A percentile compares a stretch with the other conserved stretches of the same genome.
Conservation (phyloP, 768 basidiomycete genomes). For the Amanita phalloides region DNA sequence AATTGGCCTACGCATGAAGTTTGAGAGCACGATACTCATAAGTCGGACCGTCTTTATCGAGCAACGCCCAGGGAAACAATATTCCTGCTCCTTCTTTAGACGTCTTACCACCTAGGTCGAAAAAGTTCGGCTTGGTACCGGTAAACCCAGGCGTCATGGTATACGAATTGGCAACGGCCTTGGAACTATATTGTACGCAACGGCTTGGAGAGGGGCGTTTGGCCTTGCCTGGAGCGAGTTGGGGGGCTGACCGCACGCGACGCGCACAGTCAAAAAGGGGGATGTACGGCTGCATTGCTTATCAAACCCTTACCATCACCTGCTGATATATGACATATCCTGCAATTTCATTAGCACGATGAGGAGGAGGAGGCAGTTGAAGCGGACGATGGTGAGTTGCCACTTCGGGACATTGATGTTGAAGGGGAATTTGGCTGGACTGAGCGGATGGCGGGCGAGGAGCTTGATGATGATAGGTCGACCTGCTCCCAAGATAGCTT, state of each 20-base stretch:
- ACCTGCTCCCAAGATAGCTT: background rate
- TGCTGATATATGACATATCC: too few relatives aligned
- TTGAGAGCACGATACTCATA: constrained; percentile 13
- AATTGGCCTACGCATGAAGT: constrained; percentile 16
- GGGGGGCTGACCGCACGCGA: constrained; percentile 16
- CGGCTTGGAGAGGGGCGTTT: constrained; percentile 19
- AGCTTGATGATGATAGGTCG: background rate
- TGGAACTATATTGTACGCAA: constrained; percentile 55
- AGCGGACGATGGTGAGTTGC: background rate
- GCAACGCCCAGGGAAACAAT: constrained; percentile 27
- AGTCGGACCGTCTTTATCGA: constrained; percentile 29
- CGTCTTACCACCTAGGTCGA: constrained; percentile 26
- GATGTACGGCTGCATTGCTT: too few relatives aligned
- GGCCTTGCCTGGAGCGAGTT: constrained; percentile 24
- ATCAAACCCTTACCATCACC: too few relatives aligned
- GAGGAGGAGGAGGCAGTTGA: background rate
- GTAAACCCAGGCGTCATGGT: constrained; percentile 54
- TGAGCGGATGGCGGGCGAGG: background rate
- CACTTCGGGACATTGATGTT: background rate
- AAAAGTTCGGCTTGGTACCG: constrained; percentile 30
- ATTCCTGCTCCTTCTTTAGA: constrained; percentile 21
- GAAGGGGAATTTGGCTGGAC: background rate
- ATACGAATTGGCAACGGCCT: constrained; percentile 57
- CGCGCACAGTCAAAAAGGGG: too few relatives aligned
- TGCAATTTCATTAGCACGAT: background rate